Percentiles rank a stretch among this genome's conserved stretches.
phyloP scores from a whole-genome alignment of 2,329 filamentous ascomycete species.

The Fusarium globosum region DNA sequence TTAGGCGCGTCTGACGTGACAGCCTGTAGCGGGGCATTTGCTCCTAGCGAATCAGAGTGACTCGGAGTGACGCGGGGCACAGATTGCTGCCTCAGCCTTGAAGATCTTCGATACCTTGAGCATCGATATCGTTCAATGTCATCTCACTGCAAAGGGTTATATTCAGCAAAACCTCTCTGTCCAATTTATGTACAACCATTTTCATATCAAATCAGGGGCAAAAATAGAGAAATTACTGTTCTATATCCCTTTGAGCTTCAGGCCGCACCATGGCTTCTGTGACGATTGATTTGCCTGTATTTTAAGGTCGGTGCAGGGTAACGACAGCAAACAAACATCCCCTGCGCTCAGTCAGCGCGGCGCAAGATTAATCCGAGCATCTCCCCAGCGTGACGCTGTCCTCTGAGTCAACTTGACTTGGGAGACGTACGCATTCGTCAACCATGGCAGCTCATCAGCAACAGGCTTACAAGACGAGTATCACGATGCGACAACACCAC shows the following conservation, averaged over 20 bases:
- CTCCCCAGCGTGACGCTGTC: fast-evolving
- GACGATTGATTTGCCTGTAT: fast-evolving
- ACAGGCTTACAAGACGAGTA: neutral
- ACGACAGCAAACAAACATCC: fast-evolving
- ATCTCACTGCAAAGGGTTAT: fast-evolving
- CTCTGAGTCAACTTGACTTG: fast-evolving
- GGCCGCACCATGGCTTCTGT: fast-evolving
- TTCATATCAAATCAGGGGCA: fast-evolving
- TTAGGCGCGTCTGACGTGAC: neutral
- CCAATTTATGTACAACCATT: fast-evolving
- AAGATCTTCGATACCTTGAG: neutral
- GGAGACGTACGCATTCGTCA: too few species aligned
- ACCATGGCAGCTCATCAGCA: neutral
- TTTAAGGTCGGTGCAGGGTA: neutral
- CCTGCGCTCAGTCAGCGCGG: neutral
- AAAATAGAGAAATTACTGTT: fast-evolving
- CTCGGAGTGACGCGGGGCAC: neutral
- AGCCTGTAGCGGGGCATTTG: neutral
- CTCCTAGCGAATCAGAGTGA: neutral
- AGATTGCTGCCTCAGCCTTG: neutral
- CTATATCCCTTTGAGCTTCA: fast-evolving
- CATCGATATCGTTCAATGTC: neutral
- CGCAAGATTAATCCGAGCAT: neutral
- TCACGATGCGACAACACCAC: neutral
- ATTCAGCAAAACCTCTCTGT: neutral